Evolutionary conservation across 2,329 filamentous ascomycete species (phyloP), one percentile per base, ranked within the genome.

Genomic region (Fusarium armeniacum): DNA sequence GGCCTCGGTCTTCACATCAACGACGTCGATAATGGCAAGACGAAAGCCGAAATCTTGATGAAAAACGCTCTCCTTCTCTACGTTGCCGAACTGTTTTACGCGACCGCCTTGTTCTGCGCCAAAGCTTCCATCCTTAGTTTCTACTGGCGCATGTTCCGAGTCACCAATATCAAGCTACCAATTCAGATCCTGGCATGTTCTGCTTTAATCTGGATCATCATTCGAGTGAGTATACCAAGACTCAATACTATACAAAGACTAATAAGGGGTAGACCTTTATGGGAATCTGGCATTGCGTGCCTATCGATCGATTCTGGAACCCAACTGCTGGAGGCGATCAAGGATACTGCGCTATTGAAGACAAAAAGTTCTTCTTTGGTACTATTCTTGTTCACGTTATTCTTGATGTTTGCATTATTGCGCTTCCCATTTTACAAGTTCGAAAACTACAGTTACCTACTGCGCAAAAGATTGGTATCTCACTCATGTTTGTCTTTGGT

Each of bases 291-390:
- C 71, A 73, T 20, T 73, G 71, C 1, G 45, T 72, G 1, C 71
- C 71, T 2, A 53, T 73, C 2, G 32, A 66, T 9, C 40, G 52
- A 0, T 73, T 73, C 20, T 73, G 71, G 71, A 65, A 73, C 10
- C 50, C 49, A 0, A 49, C 49, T 0, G 57, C 59, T 1, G 61
- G 58, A 3, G 61, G 60, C 9, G 35, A 20, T 36, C 28, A 11
- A 3, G 49, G 49, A 22, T 52, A 18, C 13, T 73, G 71, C 3
- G 50, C 53, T 1, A 72, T 73, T 20, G 62, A 79, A 41, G 75
- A 76, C n/a, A 68, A 70, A 6, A 76, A 73, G 33, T 79, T 78
- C 67, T 78, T 79, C 60, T 76, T 79, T 40, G 77, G 77, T 11
- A 78, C 76, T 1, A 71, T 77, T 6, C 33, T 78, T 3, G 69